These are phyloP conservation scores for Cladobotryum mycophilum DNA, from an alignment of 2,329 filamentous ascomycete species.

Conservation along the genomic window DNA sequence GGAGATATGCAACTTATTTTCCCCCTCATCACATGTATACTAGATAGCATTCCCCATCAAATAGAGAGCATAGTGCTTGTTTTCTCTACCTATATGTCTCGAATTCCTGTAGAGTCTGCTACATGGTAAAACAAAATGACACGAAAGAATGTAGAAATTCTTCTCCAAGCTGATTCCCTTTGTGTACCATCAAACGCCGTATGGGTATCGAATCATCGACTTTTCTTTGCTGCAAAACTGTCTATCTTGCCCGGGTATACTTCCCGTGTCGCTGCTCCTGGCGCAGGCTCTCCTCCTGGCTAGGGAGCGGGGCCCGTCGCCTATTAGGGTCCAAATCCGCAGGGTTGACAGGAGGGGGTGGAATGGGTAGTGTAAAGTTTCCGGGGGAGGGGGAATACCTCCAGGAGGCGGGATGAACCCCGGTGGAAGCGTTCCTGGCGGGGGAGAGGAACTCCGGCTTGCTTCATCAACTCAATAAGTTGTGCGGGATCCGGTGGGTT, in stretches of 20 bases:
- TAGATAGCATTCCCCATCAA: slow-evolving; percentile 2
- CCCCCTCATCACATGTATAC: slow-evolving; percentile 2
- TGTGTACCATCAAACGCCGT: slow-evolving; percentile 19
- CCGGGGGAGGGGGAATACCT: slow-evolving; percentile 28
- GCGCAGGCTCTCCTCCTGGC: slow-evolving; percentile 74
- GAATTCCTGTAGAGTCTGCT: neutral
- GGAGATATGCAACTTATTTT: neutral
- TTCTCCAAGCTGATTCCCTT: neutral
- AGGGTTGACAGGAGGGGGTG: slow-evolving; percentile 34
- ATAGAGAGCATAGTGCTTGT: slow-evolving; percentile 6
- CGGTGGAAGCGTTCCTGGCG: slow-evolving; percentile 40
- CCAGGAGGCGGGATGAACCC: slow-evolving; percentile 38
- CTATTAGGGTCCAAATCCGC: slow-evolving; percentile 26
- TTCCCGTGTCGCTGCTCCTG: slow-evolving; percentile 65
- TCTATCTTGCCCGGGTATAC: slow-evolving; percentile 49
- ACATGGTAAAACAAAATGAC: neutral
- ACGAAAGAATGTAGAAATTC: neutral
- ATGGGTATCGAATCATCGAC: slow-evolving; percentile 12
- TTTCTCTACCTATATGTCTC: neutral
- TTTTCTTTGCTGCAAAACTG: neutral
- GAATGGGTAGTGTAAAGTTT: slow-evolving; percentile 27
- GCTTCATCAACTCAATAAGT: slow-evolving; percentile 59
- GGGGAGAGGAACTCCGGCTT: slow-evolving; percentile 58
- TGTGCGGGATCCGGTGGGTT: slow-evolving; percentile 57
- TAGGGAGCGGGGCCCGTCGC: slow-evolving; percentile 66